A percentile compares a stretch with the other conserved stretches of the same genome.
phyloP scores from a whole-genome alignment of 2,329 filamentous ascomycete species.

The Scedosporium minutisporum region DNA sequence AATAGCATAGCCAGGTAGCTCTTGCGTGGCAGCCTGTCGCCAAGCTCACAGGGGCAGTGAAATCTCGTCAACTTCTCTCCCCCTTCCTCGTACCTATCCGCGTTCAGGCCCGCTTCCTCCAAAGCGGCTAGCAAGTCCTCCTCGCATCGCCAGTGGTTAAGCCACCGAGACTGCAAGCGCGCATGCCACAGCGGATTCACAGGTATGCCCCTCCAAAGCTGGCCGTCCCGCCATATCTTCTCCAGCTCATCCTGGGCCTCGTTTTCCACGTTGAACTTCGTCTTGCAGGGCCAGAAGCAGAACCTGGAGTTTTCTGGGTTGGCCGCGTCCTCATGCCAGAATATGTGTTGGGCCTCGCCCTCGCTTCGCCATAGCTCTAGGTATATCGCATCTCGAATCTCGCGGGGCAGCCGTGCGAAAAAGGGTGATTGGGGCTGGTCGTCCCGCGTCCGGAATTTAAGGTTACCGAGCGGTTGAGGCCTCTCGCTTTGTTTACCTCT shows the following conservation, averaged over 20 bases:
- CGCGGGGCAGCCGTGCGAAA: neutral
- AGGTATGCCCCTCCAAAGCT: constrained; percentile 3
- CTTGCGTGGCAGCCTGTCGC: neutral
- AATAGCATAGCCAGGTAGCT: constrained; percentile 6
- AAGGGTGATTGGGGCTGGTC: constrained; percentile 4
- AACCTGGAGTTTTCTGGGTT: neutral
- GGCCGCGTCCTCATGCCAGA: neutral
- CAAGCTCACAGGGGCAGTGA: neutral
- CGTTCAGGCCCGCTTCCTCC: neutral
- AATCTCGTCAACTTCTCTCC: neutral
- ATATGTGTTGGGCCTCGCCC: constrained; percentile 6
- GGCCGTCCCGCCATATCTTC: constrained; percentile 6
- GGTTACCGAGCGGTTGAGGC: neutral
- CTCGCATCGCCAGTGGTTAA: constrained; percentile 13
- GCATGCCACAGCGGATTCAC: constrained; percentile 9
- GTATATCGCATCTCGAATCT: constrained; percentile 7
- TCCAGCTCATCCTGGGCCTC: constrained; percentile 10
- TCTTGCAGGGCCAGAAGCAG: constrained; percentile 7
- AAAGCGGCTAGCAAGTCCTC: constrained; percentile 4
- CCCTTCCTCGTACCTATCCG: neutral
- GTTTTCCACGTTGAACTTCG: constrained; percentile 3
- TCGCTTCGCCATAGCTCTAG: constrained; percentile 5
- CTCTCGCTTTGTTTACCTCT: neutral
- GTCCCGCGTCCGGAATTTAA: neutral
- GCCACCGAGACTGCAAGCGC: constrained; percentile 11